Evolutionary conservation across 306 rosid species (phyloP), one percentile per base, ranked within the genome.

Genomic region (Hylodesmum podocarpum): DNA sequence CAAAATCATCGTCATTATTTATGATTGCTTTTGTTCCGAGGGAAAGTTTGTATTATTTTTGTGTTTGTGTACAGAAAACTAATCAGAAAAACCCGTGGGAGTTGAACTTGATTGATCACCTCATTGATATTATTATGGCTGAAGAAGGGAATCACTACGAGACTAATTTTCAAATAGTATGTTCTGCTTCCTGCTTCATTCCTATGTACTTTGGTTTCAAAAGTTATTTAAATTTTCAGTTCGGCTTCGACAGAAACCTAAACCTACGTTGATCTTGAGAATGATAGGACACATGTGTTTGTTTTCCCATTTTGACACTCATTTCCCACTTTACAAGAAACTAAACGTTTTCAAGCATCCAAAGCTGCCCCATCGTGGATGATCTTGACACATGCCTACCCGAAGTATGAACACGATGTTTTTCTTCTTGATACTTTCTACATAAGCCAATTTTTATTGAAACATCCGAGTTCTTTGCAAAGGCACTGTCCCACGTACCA

Each of bases 61-160:
- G 16, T 36, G 16, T 36, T 37, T 67, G 5, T 34, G 31, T 72
- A 81, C 89, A 94, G 97, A 94, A 94, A 94, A 94, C 91, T 43
- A 94, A 94, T 86, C 96, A 94, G 84, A 89, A 88, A 75, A 94
- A 94, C 66, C 89, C 96, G 0, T 91, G 98, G 98, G 96, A 94
- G 76, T 84, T 94, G 81, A 76, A 84, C 72, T 85, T 94, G 96
- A 91, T 94, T 19, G 96, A 94, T 79, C 97, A 91, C 68, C 84
- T 94, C 55, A 80, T 90, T 18, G 92, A 91, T 57, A 82, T 91
- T 72, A 88, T 91, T 37, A 91, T 87, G 84, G 88, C 65, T 50
- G 96, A 88, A 70, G 89, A 88, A 62, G 93, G 91, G 24, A 76
- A 76, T 34, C 87, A 89, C 27, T 63, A 73, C 5, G 92, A 94